A percentile compares a stretch with the other conserved stretches of the same genome.
Conservation (phyloP, 257 asterid species). For the Parsonsia alboflavescens region DNA sequence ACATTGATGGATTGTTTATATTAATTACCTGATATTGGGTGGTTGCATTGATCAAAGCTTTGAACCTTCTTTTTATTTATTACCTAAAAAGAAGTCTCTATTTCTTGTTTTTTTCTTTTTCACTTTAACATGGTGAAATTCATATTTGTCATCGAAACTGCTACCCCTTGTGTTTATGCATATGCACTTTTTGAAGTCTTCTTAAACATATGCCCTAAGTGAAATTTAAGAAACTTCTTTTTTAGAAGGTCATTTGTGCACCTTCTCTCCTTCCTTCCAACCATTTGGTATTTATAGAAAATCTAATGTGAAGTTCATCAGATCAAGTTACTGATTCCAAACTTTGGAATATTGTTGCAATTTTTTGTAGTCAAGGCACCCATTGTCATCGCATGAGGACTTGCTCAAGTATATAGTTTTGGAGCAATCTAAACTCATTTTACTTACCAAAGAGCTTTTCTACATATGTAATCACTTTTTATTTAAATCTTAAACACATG, state of each 20-base stretch:
- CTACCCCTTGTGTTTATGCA: background rate
- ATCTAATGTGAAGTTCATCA: constrained; percentile 5
- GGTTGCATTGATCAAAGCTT: background rate
- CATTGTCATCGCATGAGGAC: too few species aligned
- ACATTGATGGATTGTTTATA: too few species aligned
- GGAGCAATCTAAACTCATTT: background rate
- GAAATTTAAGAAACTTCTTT: background rate
- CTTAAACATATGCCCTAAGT: background rate
- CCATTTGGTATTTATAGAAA: background rate
- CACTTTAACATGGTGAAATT: too few species aligned
- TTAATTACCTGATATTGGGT: background rate
- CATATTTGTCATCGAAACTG: too few species aligned
- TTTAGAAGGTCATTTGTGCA: background rate
- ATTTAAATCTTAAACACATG: background rate
- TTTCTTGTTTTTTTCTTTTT: background rate
- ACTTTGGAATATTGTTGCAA: background rate
- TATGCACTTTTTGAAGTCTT: background rate
- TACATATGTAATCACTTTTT: constrained; percentile 5
- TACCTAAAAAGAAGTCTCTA: background rate
- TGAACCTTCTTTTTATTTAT: background rate
- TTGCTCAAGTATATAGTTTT: background rate
- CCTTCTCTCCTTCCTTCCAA: background rate
- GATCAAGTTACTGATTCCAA: background rate
- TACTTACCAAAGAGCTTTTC: background rate
- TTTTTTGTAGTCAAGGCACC: background rate